Conservation (phyloP, 192 early-diverging fungal genomes). For the Linnemannia elongata region DNA sequence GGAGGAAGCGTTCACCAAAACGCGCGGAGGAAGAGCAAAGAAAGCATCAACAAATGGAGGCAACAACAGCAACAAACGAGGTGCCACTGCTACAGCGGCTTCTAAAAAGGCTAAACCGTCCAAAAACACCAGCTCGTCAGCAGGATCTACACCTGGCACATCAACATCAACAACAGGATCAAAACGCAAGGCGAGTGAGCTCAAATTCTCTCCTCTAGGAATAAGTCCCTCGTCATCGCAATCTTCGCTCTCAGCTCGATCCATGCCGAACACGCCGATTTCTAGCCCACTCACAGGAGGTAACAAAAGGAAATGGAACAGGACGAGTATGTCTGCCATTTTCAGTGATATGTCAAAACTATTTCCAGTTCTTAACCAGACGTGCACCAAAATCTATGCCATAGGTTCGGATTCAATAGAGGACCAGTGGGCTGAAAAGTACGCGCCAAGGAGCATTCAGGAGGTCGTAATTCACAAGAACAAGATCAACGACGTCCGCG, state of each 20-base stretch:
- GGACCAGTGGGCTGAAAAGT: slow-evolving; percentile 47
- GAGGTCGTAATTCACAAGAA: slow-evolving; percentile 66
- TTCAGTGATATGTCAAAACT: background rate
- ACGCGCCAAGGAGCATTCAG: slow-evolving; percentile 33
- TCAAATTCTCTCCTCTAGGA: slow-evolving; percentile 11
- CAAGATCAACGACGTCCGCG: slow-evolving; percentile 66
- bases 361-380: background rate
- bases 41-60: background rate
- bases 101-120: background rate
- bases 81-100: background rate
- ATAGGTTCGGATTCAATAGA: background rate
- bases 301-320: background rate
- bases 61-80: background rate
- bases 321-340: background rate
- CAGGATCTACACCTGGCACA: background rate
- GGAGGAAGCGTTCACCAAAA: background rate
- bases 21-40: background rate
- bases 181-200: slow-evolving; percentile 23
- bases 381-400: background rate
- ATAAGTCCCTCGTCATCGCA: slow-evolving; percentile 14
- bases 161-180: background rate
- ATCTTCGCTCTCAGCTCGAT: slow-evolving; percentile 11
- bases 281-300: background rate
- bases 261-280: background rate
- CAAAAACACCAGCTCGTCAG: background rate